Evolutionary conservation across 345 rosid genomes (phyloP).

Genomic region (Syzygium jambos): DNA sequence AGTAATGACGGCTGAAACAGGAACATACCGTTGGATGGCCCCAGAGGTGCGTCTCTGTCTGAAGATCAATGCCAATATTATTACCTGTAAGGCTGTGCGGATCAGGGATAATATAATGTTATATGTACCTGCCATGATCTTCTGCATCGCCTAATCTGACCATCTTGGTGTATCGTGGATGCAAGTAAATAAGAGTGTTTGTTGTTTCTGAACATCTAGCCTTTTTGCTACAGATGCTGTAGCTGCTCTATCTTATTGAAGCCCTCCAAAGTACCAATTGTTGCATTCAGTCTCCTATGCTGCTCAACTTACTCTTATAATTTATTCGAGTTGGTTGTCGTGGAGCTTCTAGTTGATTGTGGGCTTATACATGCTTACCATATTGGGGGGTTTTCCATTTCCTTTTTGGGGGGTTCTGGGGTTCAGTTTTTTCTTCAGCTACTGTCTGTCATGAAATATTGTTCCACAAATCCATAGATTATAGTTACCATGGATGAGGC

Average conservation of each 20-base stretch:
- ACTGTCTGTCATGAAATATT: not conserved
- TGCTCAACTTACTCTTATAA: not conserved
- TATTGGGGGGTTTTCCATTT: not conserved
- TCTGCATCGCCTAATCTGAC: not conserved
- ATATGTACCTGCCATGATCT: constrained; percentile 1
- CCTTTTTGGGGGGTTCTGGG: not conserved
- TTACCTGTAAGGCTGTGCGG: not conserved
- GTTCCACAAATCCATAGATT: not conserved
- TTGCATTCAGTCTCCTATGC: not conserved
- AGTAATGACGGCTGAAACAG: constrained; percentile 97
- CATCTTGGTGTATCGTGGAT: not conserved
- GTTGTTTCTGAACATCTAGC: not conserved
- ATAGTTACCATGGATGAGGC: not conserved
- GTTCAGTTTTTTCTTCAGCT: not conserved
- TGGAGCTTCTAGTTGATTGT: not conserved
- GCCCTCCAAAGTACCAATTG: not conserved
- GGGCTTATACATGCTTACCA: not conserved
- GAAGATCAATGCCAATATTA: not conserved
- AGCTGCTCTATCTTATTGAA: not conserved
- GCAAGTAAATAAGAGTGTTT: not conserved
- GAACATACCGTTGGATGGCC: constrained; percentile 99
- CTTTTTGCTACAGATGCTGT: not conserved
- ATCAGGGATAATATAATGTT: not conserved
- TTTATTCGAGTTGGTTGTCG: not conserved
- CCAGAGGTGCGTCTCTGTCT: constrained; percentile 61